Percentiles rank a stretch among this genome's conserved stretches.
These are phyloP conservation scores for Aspergillus sparsus DNA, from an alignment of 495 filamentous ascomycete genomes.

Conservation along the genomic window DNA sequence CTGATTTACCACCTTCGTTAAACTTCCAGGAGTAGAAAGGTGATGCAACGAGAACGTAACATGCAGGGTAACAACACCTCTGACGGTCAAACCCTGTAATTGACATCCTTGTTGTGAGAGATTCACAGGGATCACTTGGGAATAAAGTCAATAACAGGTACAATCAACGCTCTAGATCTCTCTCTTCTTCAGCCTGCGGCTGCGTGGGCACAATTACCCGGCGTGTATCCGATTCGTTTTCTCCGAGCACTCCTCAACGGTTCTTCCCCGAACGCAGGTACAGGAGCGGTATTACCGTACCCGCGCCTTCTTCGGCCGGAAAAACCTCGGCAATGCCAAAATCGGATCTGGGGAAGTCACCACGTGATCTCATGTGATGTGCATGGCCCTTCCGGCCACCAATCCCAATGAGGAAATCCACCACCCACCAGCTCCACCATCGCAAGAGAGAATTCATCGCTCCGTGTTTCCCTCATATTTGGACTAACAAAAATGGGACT, in stretches of 20 bases:
- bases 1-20: too few relatives aligned
- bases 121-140: too few relatives aligned
- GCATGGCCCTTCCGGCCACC: background rate
- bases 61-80: too few relatives aligned
- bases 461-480: background rate
- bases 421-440: slow-evolving; percentile 18
- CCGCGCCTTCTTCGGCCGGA: background rate
- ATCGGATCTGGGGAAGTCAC: slow-evolving; percentile 15
- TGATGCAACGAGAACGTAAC: too few relatives aligned
- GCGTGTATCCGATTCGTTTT: slow-evolving; percentile 15
- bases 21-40: too few relatives aligned
- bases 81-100: too few relatives aligned
- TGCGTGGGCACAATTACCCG: slow-evolving; percentile 24
- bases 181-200: background rate
- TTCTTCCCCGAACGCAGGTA: slow-evolving; percentile 15
- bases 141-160: background rate
- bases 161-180: background rate
- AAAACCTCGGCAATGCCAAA: slow-evolving; percentile 11
- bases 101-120: too few relatives aligned
- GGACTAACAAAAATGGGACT: background rate
- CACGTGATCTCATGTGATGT: slow-evolving; percentile 27
- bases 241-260: slow-evolving; percentile 15
- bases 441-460: slow-evolving; percentile 18
- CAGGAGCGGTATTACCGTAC: slow-evolving; percentile 19
- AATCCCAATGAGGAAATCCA: slow-evolving; percentile 13